phyloP scores from a whole-genome alignment of 1,284 basidiomycete species.

The Melampsora abietis-canadensis region DNA sequence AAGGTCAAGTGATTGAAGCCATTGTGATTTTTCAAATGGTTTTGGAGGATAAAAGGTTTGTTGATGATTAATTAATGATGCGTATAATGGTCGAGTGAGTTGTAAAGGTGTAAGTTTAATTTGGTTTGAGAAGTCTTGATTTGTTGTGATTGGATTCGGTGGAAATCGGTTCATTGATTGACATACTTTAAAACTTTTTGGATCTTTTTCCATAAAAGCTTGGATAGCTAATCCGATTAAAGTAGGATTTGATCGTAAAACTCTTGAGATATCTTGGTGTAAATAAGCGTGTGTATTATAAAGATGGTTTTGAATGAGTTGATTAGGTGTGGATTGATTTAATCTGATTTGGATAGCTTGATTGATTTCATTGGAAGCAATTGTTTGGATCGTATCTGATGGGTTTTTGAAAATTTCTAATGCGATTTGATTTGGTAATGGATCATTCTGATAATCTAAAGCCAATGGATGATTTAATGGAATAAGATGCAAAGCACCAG shows the following conservation, averaged over 20 bases:
- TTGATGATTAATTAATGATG: conserved; percentile 30
- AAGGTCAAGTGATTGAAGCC: conserved; percentile 6
- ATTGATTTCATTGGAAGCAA: conserved; percentile 64
- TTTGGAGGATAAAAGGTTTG: conserved; percentile 30
- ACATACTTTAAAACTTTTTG: conserved; percentile 66
- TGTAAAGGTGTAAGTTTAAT: background rate
- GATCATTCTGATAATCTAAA: conserved; percentile 60
- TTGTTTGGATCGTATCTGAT: conserved; percentile 62
- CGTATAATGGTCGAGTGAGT: conserved; percentile 33
- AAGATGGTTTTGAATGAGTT: conserved; percentile 64
- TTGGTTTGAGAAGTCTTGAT: background rate
- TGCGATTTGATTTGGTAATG: conserved; percentile 50
- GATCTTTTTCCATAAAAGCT: conserved; percentile 88
- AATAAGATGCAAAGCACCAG: conserved; percentile 76
- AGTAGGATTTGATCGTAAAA: conserved; percentile 64
- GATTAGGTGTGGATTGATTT: conserved; percentile 57
- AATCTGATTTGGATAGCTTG: conserved; percentile 52
- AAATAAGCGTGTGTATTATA: conserved; percentile 77
- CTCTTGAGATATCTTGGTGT: conserved; percentile 71
- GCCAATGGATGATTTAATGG: conserved; percentile 63
- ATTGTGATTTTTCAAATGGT: conserved; percentile 34
- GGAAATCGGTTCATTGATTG: conserved; percentile 29
- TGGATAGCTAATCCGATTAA: conserved; percentile 81
- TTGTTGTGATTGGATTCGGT: background rate
- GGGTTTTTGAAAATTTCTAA: conserved; percentile 60